Base-by-base conservation (phyloP, 2,329 filamentous ascomycete genomes). In the Aspergillus eucalypticola region DNA sequence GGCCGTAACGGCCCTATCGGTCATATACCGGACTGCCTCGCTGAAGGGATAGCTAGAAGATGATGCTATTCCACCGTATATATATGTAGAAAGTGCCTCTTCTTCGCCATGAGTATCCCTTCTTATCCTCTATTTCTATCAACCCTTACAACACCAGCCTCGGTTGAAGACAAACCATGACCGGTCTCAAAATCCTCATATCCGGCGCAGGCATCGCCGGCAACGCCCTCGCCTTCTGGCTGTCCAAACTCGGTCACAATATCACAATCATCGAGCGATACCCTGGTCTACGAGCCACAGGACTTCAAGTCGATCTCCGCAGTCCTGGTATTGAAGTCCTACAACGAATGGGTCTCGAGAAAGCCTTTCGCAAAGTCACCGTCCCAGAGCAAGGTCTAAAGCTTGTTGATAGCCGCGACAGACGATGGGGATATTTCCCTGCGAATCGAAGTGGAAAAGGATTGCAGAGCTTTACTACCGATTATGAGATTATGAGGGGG, bases 401-500 rank as follows among this genome's bases (percentile, higher is more conserved):
- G 32, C 65, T 84, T 17, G 77, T 86, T 17, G 77, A 85, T 67
- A 55, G 58, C 0, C 63, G 67, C 0, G 79, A 80, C 44, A 67
- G 65, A 2, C 59, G 66, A 2, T 69, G 73, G 61, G 84, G 80
- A 13, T 75, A 71, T 21, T 79, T 85, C 58, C 68, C 68, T 5
- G 73, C 73, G 21, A 78, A 80, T 61, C 66, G 69, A 23, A 71
- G 78, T 0, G 81, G 39, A 58, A 60, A 71, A 35, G 71, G 72
- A 2, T 27, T 64, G 7, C 74, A 78, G 49, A 72, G 68, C 19
- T 74, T 83, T 23, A 82, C 81, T 0, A 76, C 74, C 0, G 83
- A 86, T 21, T 81, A 78, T 39, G 84, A 86, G 69, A 85, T 86
- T 51, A 80, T 86, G 77, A 74, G 84, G 8, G 83, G 81, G 0